Evolutionary conservation across 2,329 filamentous ascomycete genomes (phyloP).

Genomic region (Cladosporium sp.): DNA sequence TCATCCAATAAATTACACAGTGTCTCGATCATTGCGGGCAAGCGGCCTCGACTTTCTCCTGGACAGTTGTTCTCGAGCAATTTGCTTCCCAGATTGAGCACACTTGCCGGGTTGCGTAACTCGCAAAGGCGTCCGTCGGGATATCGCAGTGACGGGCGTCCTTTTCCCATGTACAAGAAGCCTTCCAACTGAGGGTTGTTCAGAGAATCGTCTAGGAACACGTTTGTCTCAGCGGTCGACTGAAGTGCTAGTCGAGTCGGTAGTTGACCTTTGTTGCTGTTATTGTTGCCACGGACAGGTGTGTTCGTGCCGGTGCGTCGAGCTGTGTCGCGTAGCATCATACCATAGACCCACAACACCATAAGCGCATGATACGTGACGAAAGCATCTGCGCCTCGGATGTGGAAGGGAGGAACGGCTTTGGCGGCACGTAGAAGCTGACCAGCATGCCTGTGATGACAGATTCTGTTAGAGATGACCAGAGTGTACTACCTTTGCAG

Average conservation of each 20-base stretch:
- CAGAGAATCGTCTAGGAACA: slow-evolving; percentile 21
- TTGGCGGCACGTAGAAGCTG: slow-evolving; percentile 22
- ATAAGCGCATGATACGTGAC: slow-evolving; percentile 25
- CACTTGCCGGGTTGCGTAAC: slow-evolving; percentile 21
- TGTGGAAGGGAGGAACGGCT: slow-evolving; percentile 22
- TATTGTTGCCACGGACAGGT: neutral
- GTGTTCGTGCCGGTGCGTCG: slow-evolving; percentile 19
- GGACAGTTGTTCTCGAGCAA: slow-evolving; percentile 27
- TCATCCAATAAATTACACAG: slow-evolving; percentile 27
- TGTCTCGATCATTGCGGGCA: slow-evolving; percentile 27
- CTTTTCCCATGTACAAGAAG: slow-evolving; percentile 21
- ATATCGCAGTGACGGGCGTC: slow-evolving; percentile 23
- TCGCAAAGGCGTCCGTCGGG: slow-evolving; percentile 17
- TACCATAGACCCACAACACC: slow-evolving; percentile 26
- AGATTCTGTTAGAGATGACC: neutral
- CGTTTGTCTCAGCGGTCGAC: neutral
- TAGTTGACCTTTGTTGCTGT: neutral
- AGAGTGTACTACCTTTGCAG: too few relatives aligned
- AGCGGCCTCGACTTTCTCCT: slow-evolving; percentile 21
- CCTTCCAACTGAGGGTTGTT: slow-evolving; percentile 15
- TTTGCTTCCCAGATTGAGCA: slow-evolving; percentile 23
- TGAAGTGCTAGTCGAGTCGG: neutral
- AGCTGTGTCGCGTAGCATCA: slow-evolving; percentile 21
- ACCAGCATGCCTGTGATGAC: slow-evolving; percentile 18
- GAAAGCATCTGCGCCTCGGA: slow-evolving; percentile 23